Percentiles rank a stretch among this genome's conserved stretches.
Evolutionary conservation across 2,329 filamentous ascomycete genomes (phyloP).

Genomic region (Exophiala alcalophila): DNA sequence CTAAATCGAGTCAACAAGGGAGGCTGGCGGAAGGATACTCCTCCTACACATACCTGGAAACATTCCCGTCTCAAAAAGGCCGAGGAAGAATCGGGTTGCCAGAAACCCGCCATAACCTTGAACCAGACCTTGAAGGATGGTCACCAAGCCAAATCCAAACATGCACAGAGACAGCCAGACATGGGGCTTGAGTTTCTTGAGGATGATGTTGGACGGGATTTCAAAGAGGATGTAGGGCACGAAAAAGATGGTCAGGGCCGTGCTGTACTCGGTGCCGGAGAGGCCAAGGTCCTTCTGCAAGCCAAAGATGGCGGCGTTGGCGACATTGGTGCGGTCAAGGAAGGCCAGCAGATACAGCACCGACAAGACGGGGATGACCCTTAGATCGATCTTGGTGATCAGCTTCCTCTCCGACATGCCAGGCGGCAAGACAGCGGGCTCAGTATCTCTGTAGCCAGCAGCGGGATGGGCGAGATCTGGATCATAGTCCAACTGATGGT

Average conservation of each 20-base stretch:
- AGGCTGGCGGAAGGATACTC: too few relatives aligned
- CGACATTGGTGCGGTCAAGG: slow-evolving; percentile 65
- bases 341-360: slow-evolving; percentile 56
- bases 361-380: slow-evolving; percentile 69
- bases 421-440: slow-evolving; percentile 17
- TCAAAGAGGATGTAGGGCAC: slow-evolving; percentile 68
- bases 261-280: slow-evolving; percentile 63
- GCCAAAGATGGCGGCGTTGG: slow-evolving; percentile 69
- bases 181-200: slow-evolving; percentile 65
- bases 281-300: slow-evolving; percentile 63
- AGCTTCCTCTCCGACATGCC: slow-evolving; percentile 55
- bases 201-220: slow-evolving; percentile 69
- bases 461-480: slow-evolving; percentile 30
- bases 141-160: slow-evolving; percentile 76
- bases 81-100: slow-evolving; percentile 80
- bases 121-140: slow-evolving; percentile 72
- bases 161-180: slow-evolving; percentile 78
- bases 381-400: slow-evolving; percentile 67
- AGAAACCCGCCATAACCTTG: slow-evolving; percentile 74
- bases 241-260: slow-evolving; percentile 76
- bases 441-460: slow-evolving; percentile 22
- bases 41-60: slow-evolving; percentile 28
- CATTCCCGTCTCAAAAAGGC: slow-evolving; percentile 71
- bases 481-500: slow-evolving; percentile 26
- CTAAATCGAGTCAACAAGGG: too few relatives aligned